Evolutionary conservation across 106 monocot species (phyloP).

Genomic region (Iris macrosiphon): DNA sequence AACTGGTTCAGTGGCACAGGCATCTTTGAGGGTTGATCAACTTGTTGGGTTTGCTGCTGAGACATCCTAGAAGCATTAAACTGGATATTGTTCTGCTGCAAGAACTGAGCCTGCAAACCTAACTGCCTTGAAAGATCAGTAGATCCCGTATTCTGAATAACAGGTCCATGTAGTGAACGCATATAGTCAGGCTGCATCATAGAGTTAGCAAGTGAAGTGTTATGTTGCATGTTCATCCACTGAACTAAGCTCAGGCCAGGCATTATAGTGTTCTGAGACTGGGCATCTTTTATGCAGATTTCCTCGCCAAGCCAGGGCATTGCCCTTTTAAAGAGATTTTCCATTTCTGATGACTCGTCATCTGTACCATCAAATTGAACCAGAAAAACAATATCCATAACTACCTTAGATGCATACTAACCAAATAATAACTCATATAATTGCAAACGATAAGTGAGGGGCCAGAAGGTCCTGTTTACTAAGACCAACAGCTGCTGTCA

Average conservation of each 20-base stretch:
- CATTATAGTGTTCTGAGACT: conserved; percentile 59
- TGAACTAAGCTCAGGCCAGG: conserved; percentile 73
- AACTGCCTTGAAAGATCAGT: conserved; percentile 50
- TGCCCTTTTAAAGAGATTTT: conserved; percentile 72
- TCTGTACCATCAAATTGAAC: conserved; percentile 46
- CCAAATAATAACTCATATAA: too few relatives aligned
- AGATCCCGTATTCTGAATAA: conserved; percentile 50
- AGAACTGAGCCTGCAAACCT: conserved; percentile 39
- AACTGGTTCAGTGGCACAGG: conserved; percentile 41
- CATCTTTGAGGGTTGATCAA: conserved; percentile 46
- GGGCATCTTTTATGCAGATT: conserved; percentile 73
- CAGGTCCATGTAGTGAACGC: conserved; percentile 34
- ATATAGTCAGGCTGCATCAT: conserved; percentile 54
- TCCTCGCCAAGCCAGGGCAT: conserved; percentile 93
- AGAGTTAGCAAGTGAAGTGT: conserved; percentile 37
- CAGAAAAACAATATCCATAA: too few relatives aligned
- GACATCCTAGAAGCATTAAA: conserved; percentile 31
- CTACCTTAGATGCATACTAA: too few relatives aligned
- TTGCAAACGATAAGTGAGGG: too few relatives aligned
- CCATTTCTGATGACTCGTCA: conserved; percentile 79
- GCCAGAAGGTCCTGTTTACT: too few relatives aligned
- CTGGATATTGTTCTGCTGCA: conserved; percentile 58
- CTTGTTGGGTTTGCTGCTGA: conserved; percentile 39
- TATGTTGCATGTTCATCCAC: conserved; percentile 92
- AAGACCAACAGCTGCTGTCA: too few relatives aligned